Base-by-base conservation (phyloP, 1,284 basidiomycete species). In the Pyrrhoderma lamaoense region DNA sequence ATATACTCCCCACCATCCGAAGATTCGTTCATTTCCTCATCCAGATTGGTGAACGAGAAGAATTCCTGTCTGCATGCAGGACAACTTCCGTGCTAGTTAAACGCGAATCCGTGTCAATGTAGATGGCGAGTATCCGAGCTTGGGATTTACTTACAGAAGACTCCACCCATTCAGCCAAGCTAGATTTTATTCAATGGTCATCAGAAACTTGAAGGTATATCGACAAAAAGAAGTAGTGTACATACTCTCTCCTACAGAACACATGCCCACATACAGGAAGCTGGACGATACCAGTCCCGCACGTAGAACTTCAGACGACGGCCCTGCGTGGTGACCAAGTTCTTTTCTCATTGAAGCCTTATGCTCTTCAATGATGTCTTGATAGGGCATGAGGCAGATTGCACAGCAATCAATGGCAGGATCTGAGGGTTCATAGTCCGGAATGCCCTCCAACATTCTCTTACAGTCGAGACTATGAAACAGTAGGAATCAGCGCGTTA, bases 1-100 rank as follows among this genome's bases (percentile, higher is more conserved):
- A 83, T 62, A 59, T 82, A 85, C 63, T 84, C 81, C 3, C 74
- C 79, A 13, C 75, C 81, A 59, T 83, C 80, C 1, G 78, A 79
- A 2, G 78, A 80, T 58, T 83, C 82, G 58, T 76, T 72, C 56
- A 82, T 80, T 11, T 74, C 75, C 25, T 80, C 78, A 0, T 72
- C 68, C 4, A 66, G 63, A 0, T 75, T 73, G 14, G 62, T 65
- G 49, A 84, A 71, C 50, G 77, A 71, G 23, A 81, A 66, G 64
- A 85, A 85, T 7, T 67, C 62, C 53, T 77, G 67, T 37, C 82
- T 69, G 61, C 83, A 86, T 7, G 80, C 75, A 9, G 82, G 83
- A 56, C 83, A 86, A 56, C 70, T 84, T n/a, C 82, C 82, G 59
- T 84, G 80, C 81, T 83, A 56, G 2, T 60, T 18, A 19, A 45